phyloP scores from a whole-genome alignment of 306 rosid genomes.

The Crataegus laevigata region DNA sequence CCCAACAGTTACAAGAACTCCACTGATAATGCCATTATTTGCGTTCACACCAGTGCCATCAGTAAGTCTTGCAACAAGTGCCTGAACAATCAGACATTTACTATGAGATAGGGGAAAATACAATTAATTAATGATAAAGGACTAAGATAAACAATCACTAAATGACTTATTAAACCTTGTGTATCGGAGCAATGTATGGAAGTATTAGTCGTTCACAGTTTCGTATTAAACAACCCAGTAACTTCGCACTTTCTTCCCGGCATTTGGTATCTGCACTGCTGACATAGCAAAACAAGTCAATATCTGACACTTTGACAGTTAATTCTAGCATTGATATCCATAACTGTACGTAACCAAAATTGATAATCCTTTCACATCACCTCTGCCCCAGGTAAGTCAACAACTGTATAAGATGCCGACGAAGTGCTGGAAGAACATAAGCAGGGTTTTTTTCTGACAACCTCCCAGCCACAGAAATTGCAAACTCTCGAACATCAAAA shows the following conservation, averaged over 20 bases:
- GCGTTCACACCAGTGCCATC: conserved; percentile 59
- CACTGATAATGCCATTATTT: conserved; percentile 80
- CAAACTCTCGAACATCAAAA: conserved; percentile 91
- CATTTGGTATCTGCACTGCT: conserved; percentile 99
- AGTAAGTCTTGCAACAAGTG: conserved; percentile 79
- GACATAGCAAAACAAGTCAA: conserved; percentile 36
- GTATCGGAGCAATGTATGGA: conserved; percentile 94
- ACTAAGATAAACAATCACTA: not conserved
- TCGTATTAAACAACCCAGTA: conserved; percentile 91
- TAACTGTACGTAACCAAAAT: not conserved
- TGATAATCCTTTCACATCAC: conserved; percentile 34
- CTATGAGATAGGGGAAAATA: conserved; percentile 10
- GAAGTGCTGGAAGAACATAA: conserved; percentile 97
- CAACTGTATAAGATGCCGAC: conserved; percentile 95
- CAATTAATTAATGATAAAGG: not conserved
- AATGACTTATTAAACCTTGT: conserved; percentile 54
- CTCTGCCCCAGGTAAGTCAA: conserved; percentile 87
- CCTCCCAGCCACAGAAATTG: conserved; percentile 94
- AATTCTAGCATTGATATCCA: not conserved
- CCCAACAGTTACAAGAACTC: conserved; percentile 98
- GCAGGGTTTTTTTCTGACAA: conserved; percentile 97
- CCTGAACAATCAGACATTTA: conserved; percentile 45
- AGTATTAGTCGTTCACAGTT: conserved; percentile 88
- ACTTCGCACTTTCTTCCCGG: conserved; percentile 97
- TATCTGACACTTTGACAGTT: conserved; percentile 5